Base-by-base conservation (phyloP, 768 basidiomycete genomes). In the Termitomyces sp. region DNA sequence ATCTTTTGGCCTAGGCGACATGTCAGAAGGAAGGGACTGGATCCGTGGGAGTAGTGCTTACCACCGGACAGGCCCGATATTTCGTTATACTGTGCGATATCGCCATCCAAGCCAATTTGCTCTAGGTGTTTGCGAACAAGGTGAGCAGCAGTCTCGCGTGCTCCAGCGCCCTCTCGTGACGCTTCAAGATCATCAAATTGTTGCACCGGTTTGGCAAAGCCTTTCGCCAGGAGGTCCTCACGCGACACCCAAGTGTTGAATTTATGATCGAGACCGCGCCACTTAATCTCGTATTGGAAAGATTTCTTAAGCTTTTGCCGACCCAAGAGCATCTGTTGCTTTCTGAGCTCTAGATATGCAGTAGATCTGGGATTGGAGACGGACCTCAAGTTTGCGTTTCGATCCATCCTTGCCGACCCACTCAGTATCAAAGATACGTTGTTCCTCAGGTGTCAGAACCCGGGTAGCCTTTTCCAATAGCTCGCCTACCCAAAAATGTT, bases 11-110 rank as follows among this genome's bases (percentile, higher is more conserved):
- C 87, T 89, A 54, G 37, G 42, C 35, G 55, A 52, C 63, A 63
- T 55, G 61, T 44, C 56, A 40, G 41, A 21, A 5, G 30, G 12
- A n/a, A 12, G 23, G 14, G 7, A 3, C 17, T 19, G 9, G 1
- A 39, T 14, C 8, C n/a, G 43, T 60, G 17, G 59, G n/a, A 54
- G 35, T 23, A 56, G 40, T 17, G 60, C 76, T 62, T 67, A 86
- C 94, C 95, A 72, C 96, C 96, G 17, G 92, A 95, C 44, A 98
- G 76, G 39, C 96, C 95, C 35, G 84, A 83, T 67, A 98, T 94
- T 74, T 98, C 95, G 67, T 97, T 96, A 74, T 98, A 98, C 72
- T 97, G 93, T 11, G 95, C 95, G 58, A 98, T 98, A 74, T 98
- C 93, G 42, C 95, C 95, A 73, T 98, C 93, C 39, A 98, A 79